Percentiles rank a stretch among this genome's conserved stretches.
Evolutionary conservation across 164 flowering plant genomes (phyloP).

Genomic region (Magnolia kwangsiensis): DNA sequence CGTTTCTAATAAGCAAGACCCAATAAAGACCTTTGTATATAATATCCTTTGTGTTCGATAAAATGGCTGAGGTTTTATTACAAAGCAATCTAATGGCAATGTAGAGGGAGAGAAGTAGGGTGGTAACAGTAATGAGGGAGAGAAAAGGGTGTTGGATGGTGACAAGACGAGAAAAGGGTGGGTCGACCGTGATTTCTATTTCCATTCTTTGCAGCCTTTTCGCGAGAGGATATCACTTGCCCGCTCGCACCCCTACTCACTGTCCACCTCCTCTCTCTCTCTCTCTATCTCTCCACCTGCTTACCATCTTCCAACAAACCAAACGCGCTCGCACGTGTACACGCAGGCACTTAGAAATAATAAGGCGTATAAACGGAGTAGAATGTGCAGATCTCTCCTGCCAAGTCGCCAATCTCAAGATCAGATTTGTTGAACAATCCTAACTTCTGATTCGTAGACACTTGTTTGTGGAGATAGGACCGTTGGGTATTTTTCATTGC

Average conservation of each 20-base stretch:
- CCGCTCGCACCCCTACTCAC: background rate
- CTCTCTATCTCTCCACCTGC: background rate
- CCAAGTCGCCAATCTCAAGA: too few species aligned
- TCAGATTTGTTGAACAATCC: too few species aligned
- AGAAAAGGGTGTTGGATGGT: slow-evolving; percentile 22
- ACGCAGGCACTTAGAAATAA: background rate
- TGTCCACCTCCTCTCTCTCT: background rate
- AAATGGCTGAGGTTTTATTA: too few species aligned
- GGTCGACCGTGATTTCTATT: slow-evolving; percentile 26
- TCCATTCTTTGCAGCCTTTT: slow-evolving; percentile 29
- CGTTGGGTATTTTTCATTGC: too few species aligned
- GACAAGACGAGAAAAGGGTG: slow-evolving; percentile 28
- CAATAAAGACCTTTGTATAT: too few species aligned
- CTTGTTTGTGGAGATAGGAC: too few species aligned
- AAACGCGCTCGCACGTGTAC: background rate
- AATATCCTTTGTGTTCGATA: background rate
- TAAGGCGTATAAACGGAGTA: too few species aligned
- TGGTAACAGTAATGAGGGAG: slow-evolving; percentile 3
- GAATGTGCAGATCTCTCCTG: too few species aligned
- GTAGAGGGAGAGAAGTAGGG: slow-evolving; percentile 15
- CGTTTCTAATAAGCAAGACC: background rate
- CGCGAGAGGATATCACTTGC: background rate
- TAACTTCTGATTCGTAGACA: too few species aligned
- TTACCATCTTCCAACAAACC: background rate
- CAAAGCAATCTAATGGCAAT: too few species aligned